phyloP scores from a whole-genome alignment of 352 stramenopile genomes.

The Hyaloperonospora brassicae region DNA sequence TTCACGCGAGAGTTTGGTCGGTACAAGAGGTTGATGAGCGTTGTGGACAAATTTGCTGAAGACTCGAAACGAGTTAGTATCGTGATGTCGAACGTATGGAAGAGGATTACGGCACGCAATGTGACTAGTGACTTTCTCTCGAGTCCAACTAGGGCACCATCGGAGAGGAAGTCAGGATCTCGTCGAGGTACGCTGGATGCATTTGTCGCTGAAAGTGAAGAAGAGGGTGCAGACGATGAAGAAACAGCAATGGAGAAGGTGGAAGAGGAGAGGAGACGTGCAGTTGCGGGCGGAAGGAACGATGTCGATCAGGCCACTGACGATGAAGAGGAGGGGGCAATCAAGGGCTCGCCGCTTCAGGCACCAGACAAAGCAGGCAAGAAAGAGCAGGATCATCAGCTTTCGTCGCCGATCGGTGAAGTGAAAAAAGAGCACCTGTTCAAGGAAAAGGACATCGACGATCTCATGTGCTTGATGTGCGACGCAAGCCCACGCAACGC shows the following conservation, averaged over 20 bases:
- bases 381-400: constrained; percentile 20
- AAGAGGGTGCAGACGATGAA: constrained; percentile 40
- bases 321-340: constrained; percentile 17
- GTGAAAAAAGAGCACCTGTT: constrained; percentile 10
- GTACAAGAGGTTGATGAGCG: constrained; percentile 51
- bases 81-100: constrained; percentile 63
- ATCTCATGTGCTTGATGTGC: constrained; percentile 67
- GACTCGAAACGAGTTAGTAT: constrained; percentile 31
- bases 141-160: constrained; percentile 5
- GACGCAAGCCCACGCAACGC: constrained; percentile 48
- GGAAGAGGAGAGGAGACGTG: constrained; percentile 16
- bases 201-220: constrained; percentile 54
- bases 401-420: constrained; percentile 1
- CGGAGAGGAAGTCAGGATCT: constrained; percentile 6
- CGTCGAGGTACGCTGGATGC: constrained; percentile 52
- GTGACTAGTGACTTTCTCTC: constrained; percentile 48
- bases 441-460: constrained; percentile 40
- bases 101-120: constrained; percentile 35
- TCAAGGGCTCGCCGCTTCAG: constrained; percentile 2
- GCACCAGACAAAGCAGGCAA: constrained; percentile 22
- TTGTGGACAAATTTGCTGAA: constrained; percentile 63
- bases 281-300: constrained; percentile 5
- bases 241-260: constrained; percentile 30
- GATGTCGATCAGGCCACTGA: constrained; percentile 21
- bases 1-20: constrained; percentile 65